These are phyloP conservation scores for Barnettozyma hawaiiensis DNA, from an alignment of 1,139 yeast genomes.

Conservation along the genomic window DNA sequence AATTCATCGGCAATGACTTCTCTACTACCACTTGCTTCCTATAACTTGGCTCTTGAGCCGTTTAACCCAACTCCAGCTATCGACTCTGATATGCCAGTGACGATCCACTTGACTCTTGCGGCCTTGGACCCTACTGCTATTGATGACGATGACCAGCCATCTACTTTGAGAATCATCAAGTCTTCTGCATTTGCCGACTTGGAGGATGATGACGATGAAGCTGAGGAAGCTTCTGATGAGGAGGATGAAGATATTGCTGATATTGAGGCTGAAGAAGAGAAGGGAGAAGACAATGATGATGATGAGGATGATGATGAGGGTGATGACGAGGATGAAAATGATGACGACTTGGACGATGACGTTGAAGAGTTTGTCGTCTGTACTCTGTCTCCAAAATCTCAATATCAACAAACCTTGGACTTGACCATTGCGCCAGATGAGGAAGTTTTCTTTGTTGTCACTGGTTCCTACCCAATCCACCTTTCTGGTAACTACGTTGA, in stretches of 20 bases:
- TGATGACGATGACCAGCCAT: conserved; percentile 74
- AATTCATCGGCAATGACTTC: conserved; percentile 43
- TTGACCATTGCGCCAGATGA: conserved; percentile 89
- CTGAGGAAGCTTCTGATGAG: conserved; percentile 26
- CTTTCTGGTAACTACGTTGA: conserved; percentile 93
- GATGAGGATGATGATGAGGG: conserved; percentile 28
- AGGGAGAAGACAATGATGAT: conserved; percentile 27
- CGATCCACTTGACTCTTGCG: conserved; percentile 89
- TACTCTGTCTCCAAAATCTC: conserved; percentile 80
- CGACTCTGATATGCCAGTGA: conserved; percentile 79
- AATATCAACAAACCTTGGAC: conserved; percentile 88
- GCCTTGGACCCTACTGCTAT: conserved; percentile 88
- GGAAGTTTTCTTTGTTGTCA: conserved; percentile 87
- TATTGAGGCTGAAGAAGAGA: conserved; percentile 30
- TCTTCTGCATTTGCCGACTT: conserved; percentile 44
- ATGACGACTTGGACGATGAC: conserved; percentile 53
- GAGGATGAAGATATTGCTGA: conserved; percentile 32
- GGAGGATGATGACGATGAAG: conserved; percentile 32
- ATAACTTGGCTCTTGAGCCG: conserved; percentile 79
- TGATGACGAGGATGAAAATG: conserved; percentile 27
- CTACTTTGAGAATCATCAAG: conserved; percentile 85
- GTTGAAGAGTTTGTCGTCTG: conserved; percentile 79
- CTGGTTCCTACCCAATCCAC: conserved; percentile 92
- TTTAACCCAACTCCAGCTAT: conserved; percentile 83
- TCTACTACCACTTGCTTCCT: conserved; percentile 78